A percentile compares a stretch with the other conserved stretches of the same genome.
Conservation (phyloP, 148 eudicot genomes). For the Cornus suecica region DNA sequence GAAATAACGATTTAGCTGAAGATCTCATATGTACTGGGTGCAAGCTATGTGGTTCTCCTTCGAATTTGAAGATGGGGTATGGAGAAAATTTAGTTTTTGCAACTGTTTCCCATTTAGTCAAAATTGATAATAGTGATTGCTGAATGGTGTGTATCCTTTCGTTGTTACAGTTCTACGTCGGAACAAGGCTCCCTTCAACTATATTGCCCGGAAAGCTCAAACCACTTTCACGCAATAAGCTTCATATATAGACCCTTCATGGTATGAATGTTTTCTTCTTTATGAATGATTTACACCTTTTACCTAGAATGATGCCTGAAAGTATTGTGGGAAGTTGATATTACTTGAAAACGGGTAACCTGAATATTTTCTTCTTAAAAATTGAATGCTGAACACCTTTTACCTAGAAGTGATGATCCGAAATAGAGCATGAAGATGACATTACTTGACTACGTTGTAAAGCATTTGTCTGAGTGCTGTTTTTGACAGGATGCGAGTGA, state of each 20-base stretch:
- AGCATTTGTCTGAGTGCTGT: too few species aligned
- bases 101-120: not conserved
- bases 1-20: slow-evolving; percentile 42
- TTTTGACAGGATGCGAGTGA: not conserved
- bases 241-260: slow-evolving; percentile 75
- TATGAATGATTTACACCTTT: too few species aligned
- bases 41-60: slow-evolving; percentile 58
- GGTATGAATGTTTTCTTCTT: slow-evolving; percentile 43
- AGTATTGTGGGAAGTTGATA: too few species aligned
- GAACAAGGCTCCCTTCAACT: slow-evolving; percentile 34
- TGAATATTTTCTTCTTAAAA: not conserved
- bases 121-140: not conserved
- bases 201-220: slow-evolving; percentile 61
- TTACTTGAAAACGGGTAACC: too few species aligned
- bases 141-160: slow-evolving; percentile 9
- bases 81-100: slow-evolving; percentile 14
- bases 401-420: not conserved
- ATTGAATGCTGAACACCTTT: not conserved
- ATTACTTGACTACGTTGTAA: not conserved
- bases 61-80: slow-evolving; percentile 45
- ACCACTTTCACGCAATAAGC: slow-evolving; percentile 49
- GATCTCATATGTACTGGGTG: slow-evolving; percentile 80
- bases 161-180: slow-evolving; percentile 33
- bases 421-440: not conserved
- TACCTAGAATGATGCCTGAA: too few species aligned